Evolutionary conservation across 495 filamentous ascomycete genomes (phyloP).

Genomic region (Choiromyces venosus): DNA sequence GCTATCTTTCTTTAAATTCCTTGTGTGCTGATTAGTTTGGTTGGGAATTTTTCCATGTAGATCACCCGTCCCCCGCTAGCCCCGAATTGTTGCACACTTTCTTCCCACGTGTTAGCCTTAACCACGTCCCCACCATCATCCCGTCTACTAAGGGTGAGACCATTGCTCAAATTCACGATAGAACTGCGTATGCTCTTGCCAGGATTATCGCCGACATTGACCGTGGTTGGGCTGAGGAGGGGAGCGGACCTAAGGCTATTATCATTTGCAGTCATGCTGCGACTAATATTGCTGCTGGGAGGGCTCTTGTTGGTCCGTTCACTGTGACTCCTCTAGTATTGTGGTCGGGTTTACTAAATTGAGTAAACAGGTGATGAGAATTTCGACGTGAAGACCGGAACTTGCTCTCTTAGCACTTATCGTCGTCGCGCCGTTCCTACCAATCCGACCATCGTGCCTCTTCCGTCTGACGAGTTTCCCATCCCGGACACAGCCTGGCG

Average conservation of each 20-base stretch:
- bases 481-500: conserved; percentile 55
- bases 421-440: conserved; percentile 36
- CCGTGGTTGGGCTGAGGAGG: conserved; percentile 50
- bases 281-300: conserved; percentile 74
- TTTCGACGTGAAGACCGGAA: conserved; percentile 83
- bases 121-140: conserved; percentile 56
- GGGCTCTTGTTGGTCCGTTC: conserved; percentile 57
- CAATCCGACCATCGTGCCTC: conserved; percentile 38
- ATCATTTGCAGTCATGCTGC: conserved; percentile 90
- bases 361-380: conserved; percentile 48
- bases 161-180: conserved; percentile 70
- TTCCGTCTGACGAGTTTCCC: conserved; percentile 19
- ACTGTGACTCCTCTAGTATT: conserved; percentile 32
- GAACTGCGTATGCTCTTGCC: conserved; percentile 64
- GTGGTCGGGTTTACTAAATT: conserved; percentile 55
- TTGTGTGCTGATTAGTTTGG: neutral
- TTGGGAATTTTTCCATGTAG: neutral
- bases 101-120: conserved; percentile 57
- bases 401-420: conserved; percentile 70
- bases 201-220: conserved; percentile 69
- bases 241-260: conserved; percentile 49
- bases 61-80: conserved; percentile 72
- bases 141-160: conserved; percentile 70
- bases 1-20: neutral
- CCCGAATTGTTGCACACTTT: conserved; percentile 54